A percentile compares a stretch with the other conserved stretches of the same genome.
These are phyloP conservation scores for Shiraia bambusicola DNA, from an alignment of 2,329 filamentous ascomycete species.

Conservation along the genomic window DNA sequence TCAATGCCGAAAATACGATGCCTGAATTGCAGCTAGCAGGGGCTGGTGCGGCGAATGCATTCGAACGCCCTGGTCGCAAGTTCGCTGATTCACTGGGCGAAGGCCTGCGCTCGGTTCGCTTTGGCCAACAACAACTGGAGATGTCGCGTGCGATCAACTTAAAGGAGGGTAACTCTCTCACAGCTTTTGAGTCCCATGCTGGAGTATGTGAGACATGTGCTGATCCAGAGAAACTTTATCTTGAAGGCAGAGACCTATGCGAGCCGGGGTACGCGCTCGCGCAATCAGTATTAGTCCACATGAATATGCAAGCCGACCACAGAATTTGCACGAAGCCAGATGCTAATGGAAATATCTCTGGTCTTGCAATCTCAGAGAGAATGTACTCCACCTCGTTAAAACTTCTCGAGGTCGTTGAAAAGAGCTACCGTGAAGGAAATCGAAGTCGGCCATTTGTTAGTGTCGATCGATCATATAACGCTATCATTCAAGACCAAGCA, in stretches of 20 bases:
- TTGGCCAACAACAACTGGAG: slow-evolving; percentile 17
- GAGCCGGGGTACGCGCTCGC: slow-evolving; percentile 23
- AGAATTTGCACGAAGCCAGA: slow-evolving; percentile 23
- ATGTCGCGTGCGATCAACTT: slow-evolving; percentile 16
- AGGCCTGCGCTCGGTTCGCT: slow-evolving; percentile 24
- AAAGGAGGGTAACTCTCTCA: slow-evolving; percentile 22
- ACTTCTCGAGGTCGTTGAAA: slow-evolving; percentile 24
- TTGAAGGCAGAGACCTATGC: slow-evolving; percentile 21
- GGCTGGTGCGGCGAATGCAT: neutral
- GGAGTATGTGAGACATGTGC: slow-evolving; percentile 24
- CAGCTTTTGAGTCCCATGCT: slow-evolving; percentile 32
- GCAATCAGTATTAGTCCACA: slow-evolving; percentile 19
- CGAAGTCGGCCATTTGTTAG: slow-evolving; percentile 23
- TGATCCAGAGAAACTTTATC: slow-evolving; percentile 21
- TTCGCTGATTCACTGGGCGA: slow-evolving; percentile 24
- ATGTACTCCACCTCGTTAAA: slow-evolving; percentile 17
- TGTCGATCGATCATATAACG: slow-evolving; percentile 15
- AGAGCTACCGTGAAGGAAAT: slow-evolving; percentile 12
- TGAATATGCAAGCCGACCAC: slow-evolving; percentile 25
- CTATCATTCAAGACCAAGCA: slow-evolving; percentile 4
- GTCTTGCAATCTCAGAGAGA: slow-evolving; percentile 23
- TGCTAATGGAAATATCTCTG: slow-evolving; percentile 7
- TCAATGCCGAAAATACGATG: slow-evolving; percentile 14
- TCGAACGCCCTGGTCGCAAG: slow-evolving; percentile 14
- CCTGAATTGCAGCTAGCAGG: slow-evolving; percentile 1